Evolutionary conservation across 2,329 filamentous ascomycete species (phyloP), one percentile per base, ranked within the genome.

Genomic region (Pseudogymnoascus sp.): DNA sequence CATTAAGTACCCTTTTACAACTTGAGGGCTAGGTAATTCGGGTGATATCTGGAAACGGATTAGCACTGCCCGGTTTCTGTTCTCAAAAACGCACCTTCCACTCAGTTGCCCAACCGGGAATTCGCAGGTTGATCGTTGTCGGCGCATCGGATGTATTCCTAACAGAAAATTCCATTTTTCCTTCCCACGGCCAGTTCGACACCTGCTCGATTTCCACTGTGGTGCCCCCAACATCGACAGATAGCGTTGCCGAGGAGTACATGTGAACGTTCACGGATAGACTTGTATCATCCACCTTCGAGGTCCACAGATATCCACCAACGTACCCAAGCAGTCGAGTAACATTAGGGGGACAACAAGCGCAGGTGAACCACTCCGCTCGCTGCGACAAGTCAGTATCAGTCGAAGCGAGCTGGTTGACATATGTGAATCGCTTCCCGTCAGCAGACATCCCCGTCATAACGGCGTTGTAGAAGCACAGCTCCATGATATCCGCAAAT

Each of bases 261-360:
- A 87, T 70, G 65, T 87, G 82, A 0, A 85, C 80, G 65, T 82
- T 79, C 42, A 86, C 68, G 31, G 76, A 77, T 0, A 56, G 17
- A 19, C 46, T 19, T 56, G 9, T 13, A 56, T 33, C 26, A 11
- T 33, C 26, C 46, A 56, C 46, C 2, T 37, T 75, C 77, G 21
- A 78, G 26, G 50, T 78, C 81, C 82, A 85, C 0, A 84, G 69
- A 66, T 85, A 85, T 0, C 83, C 82, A 1, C 83, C 83, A 26
- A 86, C 72, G 23, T 78, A 82, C 0, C 82, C 84, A 59, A 85
- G 78, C 1, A 85, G 72, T 26, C 83, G 75, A 21, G 80, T 78
- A 0, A 87, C 74, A 66, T 86, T 87, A 0, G 84, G 84, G 2
- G 84, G 84, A 68, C 84, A 87, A 66, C 83, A 87, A 5, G 83